A percentile compares a stretch with the other conserved stretches of the same genome.
phyloP scores from a whole-genome alignment of 2,329 filamentous ascomycete genomes.

The Bimuria novae-zelandiae region DNA sequence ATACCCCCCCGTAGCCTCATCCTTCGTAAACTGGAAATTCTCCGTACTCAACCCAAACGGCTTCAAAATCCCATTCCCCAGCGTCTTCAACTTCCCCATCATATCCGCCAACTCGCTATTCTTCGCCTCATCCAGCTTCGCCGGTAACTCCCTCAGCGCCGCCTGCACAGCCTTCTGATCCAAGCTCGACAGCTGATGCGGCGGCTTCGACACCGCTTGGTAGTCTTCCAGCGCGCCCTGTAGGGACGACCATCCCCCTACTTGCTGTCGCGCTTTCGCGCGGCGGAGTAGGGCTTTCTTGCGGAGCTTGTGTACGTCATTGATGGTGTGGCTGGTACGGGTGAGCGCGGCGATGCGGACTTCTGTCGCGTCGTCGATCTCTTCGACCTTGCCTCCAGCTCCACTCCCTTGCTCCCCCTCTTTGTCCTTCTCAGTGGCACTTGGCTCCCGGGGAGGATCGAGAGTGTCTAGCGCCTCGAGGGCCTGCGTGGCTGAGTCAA shows the following conservation, averaged over 20 bases:
- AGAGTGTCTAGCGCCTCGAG: conserved; percentile 73
- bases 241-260: conserved; percentile 78
- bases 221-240: conserved; percentile 83
- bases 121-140: conserved; percentile 74
- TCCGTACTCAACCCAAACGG: conserved; percentile 93
- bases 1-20: conserved; percentile 87
- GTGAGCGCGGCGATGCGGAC: conserved; percentile 38
- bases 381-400: conserved; percentile 66
- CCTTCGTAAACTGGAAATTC: conserved; percentile 92
- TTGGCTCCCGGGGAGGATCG: conserved; percentile 46
- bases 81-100: conserved; percentile 93
- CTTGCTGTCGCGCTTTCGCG: conserved; percentile 71
- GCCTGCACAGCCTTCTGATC: conserved; percentile 71
- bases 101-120: conserved; percentile 91
- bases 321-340: conserved; percentile 37
- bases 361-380: conserved; percentile 57
- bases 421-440: conserved; percentile 46
- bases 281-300: conserved; percentile 82
- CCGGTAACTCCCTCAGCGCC: conserved; percentile 69
- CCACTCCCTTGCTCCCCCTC: conserved; percentile 53
- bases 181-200: conserved; percentile 61
- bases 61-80: conserved; percentile 89
- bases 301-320: conserved; percentile 76
- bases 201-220: conserved; percentile 63
- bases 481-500: conserved; percentile 72